Base-by-base conservation (phyloP, 1,139 yeast species). In the Blastobotrys serpentis region DNA sequence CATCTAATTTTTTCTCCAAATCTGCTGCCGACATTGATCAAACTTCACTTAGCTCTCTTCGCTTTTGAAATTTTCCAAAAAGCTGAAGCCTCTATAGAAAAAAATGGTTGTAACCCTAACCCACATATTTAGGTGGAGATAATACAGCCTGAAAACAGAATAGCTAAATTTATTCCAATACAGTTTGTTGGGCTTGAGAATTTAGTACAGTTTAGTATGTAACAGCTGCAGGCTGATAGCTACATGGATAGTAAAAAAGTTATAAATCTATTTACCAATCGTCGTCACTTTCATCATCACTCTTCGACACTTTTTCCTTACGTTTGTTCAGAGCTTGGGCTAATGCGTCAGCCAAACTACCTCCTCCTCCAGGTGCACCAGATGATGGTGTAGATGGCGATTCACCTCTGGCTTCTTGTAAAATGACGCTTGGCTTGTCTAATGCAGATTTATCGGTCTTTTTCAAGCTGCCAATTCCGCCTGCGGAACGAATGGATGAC, bases 311-410 rank as follows among this genome's bases (percentile, higher is more conserved):
- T 64, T 87, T 88, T 29, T 78, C 81, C 70, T 90, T 90, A 60
- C 98, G 77, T 53, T 81, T 79, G 58, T 76, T 85, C 57, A 90
- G 74, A 1, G 98, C 98, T 22, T 85, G 86, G 2, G 95, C 90
- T 48, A 90, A 72, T 0, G 96, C 96, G 66, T 86, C 95, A 0
- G 96, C 96, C 47, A 89, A 71, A 42, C 79, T 76, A 1, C 78
- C 82, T 2, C 82, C 82, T 2, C 74, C 72, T 3, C 76, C 75
- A 14, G 72, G 66, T 1, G 71, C 66, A 2, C 72, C 59, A 2
- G 39, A 47, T 6, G 73, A 60, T 1, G 71, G 54, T 2, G 68
- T 56, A 3, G 58, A 52, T 6, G 70, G 67, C 0, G 72, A 61
- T 47, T 80, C 86, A 16, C 94, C 94, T 42, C 72, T 73, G 1